Evolutionary conservation across 768 basidiomycete species (phyloP).

Genomic region (Pleurotus giganteus): DNA sequence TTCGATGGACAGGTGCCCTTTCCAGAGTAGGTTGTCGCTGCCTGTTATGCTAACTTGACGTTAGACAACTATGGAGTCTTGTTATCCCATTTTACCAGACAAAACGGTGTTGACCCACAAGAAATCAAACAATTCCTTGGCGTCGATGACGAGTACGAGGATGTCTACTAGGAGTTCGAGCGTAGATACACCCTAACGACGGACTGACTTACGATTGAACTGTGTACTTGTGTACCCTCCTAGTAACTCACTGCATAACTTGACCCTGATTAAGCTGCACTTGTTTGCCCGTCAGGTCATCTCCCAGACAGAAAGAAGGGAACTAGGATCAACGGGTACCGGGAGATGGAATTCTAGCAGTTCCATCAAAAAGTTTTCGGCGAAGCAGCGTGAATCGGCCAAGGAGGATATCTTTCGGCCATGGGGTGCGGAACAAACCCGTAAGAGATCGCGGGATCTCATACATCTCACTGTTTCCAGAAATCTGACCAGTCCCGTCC

Average conservation of each 20-base stretch:
- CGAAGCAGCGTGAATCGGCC: no score
- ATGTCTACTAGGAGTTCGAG: conserved; percentile 43
- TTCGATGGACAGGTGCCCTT: conserved; percentile 81
- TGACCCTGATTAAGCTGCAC: background rate
- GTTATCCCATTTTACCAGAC: conserved; percentile 62
- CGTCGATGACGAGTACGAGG: conserved; percentile 75
- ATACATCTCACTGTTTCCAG: no score
- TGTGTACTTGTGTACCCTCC: no score
- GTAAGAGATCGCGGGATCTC: background rate
- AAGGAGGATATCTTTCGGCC: no score
- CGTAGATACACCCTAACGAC: background rate
- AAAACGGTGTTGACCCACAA: conserved; percentile 52
- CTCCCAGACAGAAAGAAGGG: background rate
- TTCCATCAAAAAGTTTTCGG: no score
- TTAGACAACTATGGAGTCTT: conserved; percentile 72
- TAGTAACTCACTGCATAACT: no score
- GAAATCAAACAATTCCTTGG: conserved; percentile 69
- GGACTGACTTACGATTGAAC: no score
- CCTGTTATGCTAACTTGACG: background rate
- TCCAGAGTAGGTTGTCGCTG: background rate
- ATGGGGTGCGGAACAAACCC: no score
- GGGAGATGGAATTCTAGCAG: no score
- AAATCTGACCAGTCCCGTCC: background rate
- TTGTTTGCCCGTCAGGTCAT: background rate
- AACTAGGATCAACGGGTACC: background rate